These are phyloP conservation scores for Stevia rebaudiana DNA, from an alignment of 140 eudicot genomes.

Conservation along the genomic window DNA sequence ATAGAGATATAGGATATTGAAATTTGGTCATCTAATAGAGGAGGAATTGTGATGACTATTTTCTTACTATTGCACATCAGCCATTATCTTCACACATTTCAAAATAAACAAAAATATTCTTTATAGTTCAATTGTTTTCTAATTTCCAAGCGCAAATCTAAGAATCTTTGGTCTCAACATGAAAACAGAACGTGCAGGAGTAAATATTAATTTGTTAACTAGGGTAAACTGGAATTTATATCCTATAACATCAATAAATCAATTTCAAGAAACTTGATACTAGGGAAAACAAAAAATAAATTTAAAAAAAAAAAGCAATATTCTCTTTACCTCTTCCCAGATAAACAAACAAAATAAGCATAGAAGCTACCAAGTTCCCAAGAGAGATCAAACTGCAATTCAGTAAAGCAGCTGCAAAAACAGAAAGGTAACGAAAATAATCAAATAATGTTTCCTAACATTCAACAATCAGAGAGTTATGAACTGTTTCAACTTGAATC, in stretches of 20 bases:
- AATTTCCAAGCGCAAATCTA: background rate
- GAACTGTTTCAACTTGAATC: conserved; percentile 2
- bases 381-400: conserved; percentile 57
- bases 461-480: background rate
- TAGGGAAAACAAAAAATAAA: background rate
- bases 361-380: conserved; percentile 48
- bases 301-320: background rate
- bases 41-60: background rate
- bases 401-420: conserved; percentile 48
- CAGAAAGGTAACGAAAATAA: conserved; percentile 10
- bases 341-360: conserved; percentile 37
- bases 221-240: background rate
- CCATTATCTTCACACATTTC: background rate
- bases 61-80: conserved; percentile 8
- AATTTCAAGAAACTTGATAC: conserved; percentile 16
- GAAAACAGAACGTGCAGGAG: background rate
- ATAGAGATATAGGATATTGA: background rate
- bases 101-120: background rate
- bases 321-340: conserved; percentile 33
- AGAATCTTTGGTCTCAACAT: conserved; percentile 6
- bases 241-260: background rate
- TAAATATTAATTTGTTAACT: background rate
- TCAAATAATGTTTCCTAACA: background rate
- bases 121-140: background rate
- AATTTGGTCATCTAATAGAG: background rate